A percentile compares a stretch with the other conserved stretches of the same genome.
Conservation (phyloP, 1,284 basidiomycete genomes). For the Stygiomarasmius scandens region DNA sequence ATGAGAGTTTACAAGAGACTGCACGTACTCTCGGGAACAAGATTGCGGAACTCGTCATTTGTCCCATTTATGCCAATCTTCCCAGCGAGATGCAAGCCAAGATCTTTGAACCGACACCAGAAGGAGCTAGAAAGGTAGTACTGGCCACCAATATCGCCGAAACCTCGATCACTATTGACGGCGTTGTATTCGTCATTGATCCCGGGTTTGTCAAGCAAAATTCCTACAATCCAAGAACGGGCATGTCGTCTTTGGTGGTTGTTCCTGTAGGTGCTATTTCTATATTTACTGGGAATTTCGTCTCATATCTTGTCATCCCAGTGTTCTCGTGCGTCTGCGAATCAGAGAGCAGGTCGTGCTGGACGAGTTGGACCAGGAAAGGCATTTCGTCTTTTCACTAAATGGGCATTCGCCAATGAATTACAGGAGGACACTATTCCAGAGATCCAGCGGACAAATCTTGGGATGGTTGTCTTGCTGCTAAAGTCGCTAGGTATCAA, state of each 20-base stretch:
- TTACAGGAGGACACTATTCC: conserved; percentile 96
- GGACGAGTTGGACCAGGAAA: conserved; percentile 99
- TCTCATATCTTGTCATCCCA: conserved; percentile 30
- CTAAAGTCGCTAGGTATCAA: conserved; percentile 97
- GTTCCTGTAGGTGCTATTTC: conserved; percentile 71
- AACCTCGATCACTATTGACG: conserved; percentile 97
- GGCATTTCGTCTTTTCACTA: conserved; percentile 95
- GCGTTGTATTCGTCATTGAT: conserved; percentile 97
- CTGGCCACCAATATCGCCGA: conserved; percentile 99
- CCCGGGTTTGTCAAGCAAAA: conserved; percentile 98
- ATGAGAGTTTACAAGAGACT: conserved; percentile 95
- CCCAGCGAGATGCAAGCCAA: conserved; percentile 99
- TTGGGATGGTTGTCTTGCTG: conserved; percentile 94
- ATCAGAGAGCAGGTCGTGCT: conserved; percentile 95
- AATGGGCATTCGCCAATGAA: conserved; percentile 95
- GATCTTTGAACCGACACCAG: conserved; percentile 98
- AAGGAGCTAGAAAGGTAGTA: conserved; percentile 95
- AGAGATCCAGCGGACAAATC: conserved; percentile 96
- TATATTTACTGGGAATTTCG: neutral
- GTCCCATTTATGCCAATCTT: conserved; percentile 97
- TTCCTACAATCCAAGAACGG: conserved; percentile 94
- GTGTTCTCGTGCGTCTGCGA: conserved; percentile 96
- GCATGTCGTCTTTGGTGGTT: conserved; percentile 93
- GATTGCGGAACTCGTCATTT: conserved; percentile 91
- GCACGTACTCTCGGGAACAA: conserved; percentile 94